A percentile compares a stretch with the other conserved stretches of the same genome.
These are phyloP conservation scores for Evernia prunastri DNA, from an alignment of 495 filamentous ascomycete species.

Conservation along the genomic window DNA sequence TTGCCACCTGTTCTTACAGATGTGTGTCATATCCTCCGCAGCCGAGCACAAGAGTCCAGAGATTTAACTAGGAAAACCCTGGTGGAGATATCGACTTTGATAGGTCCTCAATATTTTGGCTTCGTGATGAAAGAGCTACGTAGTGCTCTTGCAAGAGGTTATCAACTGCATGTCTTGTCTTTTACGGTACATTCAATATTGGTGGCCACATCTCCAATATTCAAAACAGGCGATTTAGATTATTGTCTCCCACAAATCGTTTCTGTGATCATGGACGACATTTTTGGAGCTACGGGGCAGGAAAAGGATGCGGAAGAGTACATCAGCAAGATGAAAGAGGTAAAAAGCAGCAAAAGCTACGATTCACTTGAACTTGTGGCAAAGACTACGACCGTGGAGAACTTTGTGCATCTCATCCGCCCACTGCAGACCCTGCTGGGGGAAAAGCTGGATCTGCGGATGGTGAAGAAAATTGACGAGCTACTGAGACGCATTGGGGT, in stretches of 20 bases:
- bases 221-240: conserved; percentile 77
- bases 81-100: conserved; percentile 66
- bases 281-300: conserved; percentile 89
- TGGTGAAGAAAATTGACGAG: conserved; percentile 83
- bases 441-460: conserved; percentile 73
- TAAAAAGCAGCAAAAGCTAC: conserved; percentile 94
- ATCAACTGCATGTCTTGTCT: conserved; percentile 91
- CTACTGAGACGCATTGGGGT: conserved; percentile 75
- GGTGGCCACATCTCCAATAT: conserved; percentile 62
- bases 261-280: conserved; percentile 90
- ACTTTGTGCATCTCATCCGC: conserved; percentile 65
- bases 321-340: conserved; percentile 89
- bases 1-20: conserved; percentile 82
- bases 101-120: conserved; percentile 75
- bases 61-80: conserved; percentile 87
- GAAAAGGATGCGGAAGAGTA: conserved; percentile 98
- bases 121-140: conserved; percentile 92
- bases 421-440: conserved; percentile 71
- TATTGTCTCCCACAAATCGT: conserved; percentile 76
- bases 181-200: conserved; percentile 93
- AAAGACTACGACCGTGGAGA: conserved; percentile 63
- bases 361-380: conserved; percentile 95
- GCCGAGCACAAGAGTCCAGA: conserved; percentile 77
- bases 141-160: conserved; percentile 70
- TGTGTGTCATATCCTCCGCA: conserved; percentile 85